These are phyloP conservation scores for Penicillium sp. DNA, from an alignment of 2,329 filamentous ascomycete genomes.

Conservation along the genomic window DNA sequence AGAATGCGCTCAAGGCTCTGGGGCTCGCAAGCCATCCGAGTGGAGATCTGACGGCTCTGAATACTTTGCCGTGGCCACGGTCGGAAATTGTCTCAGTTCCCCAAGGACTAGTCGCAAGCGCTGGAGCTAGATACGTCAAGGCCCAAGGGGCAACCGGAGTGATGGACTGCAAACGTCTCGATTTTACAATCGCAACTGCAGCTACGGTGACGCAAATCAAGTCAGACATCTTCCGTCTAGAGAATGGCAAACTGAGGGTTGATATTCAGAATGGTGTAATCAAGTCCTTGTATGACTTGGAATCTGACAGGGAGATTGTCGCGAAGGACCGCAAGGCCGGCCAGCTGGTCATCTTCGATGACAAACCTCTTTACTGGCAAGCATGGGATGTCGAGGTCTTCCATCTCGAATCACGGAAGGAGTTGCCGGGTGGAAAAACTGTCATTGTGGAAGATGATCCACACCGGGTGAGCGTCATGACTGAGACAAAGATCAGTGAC, in stretches of 20 bases:
- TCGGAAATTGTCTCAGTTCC: conserved; percentile 67
- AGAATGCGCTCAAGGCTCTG: conserved; percentile 65
- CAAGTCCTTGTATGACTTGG: conserved; percentile 75
- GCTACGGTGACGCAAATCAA: conserved; percentile 51
- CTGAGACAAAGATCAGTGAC: conserved; percentile 82
- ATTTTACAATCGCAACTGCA: conserved; percentile 23
- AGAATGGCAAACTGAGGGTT: conserved; percentile 73
- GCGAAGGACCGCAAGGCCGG: conserved; percentile 71
- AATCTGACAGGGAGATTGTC: conserved; percentile 71
- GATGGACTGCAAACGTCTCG: conserved; percentile 33
- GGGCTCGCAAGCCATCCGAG: conserved; percentile 54
- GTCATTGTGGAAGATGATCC: conserved; percentile 67
- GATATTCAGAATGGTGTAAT: conserved; percentile 72
- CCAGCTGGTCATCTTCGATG: conserved; percentile 90
- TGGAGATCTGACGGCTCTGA: conserved; percentile 61
- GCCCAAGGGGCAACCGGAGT: conserved; percentile 48
- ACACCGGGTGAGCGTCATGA: conserved; percentile 75
- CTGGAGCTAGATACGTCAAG: conserved; percentile 39
- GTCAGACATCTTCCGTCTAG: conserved; percentile 67
- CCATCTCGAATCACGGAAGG: conserved; percentile 80
- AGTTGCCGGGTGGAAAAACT: conserved; percentile 66
- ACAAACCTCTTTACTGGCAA: conserved; percentile 96
- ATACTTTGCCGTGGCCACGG: conserved; percentile 83
- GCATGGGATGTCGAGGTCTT: conserved; percentile 98
- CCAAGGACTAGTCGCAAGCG: conserved; percentile 25